These are phyloP conservation scores for Hypoxylon crocopeplum DNA, from an alignment of 495 filamentous ascomycete species.

Conservation along the genomic window DNA sequence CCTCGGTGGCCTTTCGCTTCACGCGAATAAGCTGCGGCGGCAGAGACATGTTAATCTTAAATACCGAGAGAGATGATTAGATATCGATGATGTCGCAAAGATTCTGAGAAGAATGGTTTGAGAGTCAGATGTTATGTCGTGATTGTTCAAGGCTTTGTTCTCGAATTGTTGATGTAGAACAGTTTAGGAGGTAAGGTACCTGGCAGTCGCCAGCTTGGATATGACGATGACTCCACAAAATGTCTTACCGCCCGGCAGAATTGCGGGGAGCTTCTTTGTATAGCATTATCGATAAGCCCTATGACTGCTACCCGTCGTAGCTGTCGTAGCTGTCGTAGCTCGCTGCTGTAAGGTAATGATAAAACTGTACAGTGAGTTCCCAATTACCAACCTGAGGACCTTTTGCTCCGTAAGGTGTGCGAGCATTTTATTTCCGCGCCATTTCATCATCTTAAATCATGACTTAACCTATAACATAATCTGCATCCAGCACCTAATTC, in stretches of 20 bases:
- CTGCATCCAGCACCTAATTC: too few species aligned
- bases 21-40: conserved; percentile 59
- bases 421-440: too few species aligned
- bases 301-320: too few species aligned
- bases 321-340: too few species aligned
- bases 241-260: conserved; percentile 19
- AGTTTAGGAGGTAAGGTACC: neutral
- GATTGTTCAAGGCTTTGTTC: neutral
- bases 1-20: conserved; percentile 62
- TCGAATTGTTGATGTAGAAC: neutral
- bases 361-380: too few species aligned
- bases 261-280: conserved; percentile 8
- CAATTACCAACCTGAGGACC: neutral
- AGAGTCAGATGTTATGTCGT: neutral
- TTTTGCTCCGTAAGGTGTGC: conserved; percentile 8
- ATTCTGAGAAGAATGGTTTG: neutral
- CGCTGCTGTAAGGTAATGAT: too few species aligned
- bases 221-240: neutral
- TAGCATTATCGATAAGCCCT: conserved; percentile 10
- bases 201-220: neutral
- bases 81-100: neutral
- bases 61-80: neutral
- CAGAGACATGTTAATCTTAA: conserved; percentile 49
- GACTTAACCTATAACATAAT: too few species aligned
- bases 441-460: too few species aligned